Percentiles rank a stretch among this genome's conserved stretches.
Evolutionary conservation across 192 early-diverging fungal species (phyloP).

Genomic region (Allomyces macrogynus): DNA sequence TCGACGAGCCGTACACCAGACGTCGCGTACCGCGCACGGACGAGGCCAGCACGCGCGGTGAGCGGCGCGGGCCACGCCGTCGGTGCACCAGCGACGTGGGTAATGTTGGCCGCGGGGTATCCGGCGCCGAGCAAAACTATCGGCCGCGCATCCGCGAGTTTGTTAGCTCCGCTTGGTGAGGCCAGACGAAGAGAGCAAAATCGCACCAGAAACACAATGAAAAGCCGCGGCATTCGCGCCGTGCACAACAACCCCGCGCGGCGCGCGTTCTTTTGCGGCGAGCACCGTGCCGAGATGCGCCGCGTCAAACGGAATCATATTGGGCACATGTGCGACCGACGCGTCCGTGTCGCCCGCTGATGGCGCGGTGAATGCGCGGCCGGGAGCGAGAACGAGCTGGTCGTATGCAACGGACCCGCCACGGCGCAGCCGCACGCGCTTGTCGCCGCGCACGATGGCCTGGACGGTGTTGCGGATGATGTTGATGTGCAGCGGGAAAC

Average conservation of each 20-base stretch:
- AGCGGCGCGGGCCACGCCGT: not conserved
- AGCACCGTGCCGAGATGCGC: not conserved
- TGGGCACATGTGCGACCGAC: not conserved
- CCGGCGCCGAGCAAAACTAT: not conserved
- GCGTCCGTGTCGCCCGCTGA: not conserved
- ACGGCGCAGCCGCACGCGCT: not conserved
- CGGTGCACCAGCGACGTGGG: not conserved
- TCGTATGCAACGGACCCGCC: not conserved
- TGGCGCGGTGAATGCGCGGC: not conserved
- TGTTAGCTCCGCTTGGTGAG: too few species aligned
- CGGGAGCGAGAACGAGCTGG: not conserved
- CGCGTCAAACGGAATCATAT: not conserved
- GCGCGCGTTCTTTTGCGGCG: too few species aligned
- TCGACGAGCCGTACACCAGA: too few species aligned
- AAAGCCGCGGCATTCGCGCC: too few species aligned
- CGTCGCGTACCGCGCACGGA: too few species aligned
- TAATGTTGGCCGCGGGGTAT: not conserved
- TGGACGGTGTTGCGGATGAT: too few species aligned
- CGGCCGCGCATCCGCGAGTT: not conserved
- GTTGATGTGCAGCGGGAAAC: too few species aligned
- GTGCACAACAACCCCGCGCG: too few species aligned
- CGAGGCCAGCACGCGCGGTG: too few species aligned
- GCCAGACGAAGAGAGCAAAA: too few species aligned
- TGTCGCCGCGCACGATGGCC: too few species aligned
- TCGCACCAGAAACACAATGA: too few species aligned